These are phyloP conservation scores for Platanthera zijinensis DNA, from an alignment of 106 monocot species.

Conservation along the genomic window DNA sequence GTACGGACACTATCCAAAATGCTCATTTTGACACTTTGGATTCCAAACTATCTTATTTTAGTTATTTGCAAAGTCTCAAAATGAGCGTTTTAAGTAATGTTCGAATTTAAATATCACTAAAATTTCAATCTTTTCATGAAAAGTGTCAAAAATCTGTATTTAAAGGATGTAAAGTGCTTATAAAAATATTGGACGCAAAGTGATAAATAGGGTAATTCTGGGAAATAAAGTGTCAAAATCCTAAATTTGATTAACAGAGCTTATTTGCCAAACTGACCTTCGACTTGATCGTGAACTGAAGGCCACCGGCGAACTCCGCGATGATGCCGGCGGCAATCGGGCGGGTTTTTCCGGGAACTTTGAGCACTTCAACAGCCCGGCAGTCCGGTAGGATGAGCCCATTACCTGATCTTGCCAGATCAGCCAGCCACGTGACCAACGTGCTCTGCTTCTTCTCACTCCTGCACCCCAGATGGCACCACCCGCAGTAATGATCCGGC, in stretches of 20 bases:
- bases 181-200: no score
- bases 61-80: no score
- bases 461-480: constrained; percentile 57
- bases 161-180: no score
- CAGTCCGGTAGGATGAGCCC: constrained; percentile 36
- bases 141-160: no score
- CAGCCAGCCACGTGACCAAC: constrained; percentile 52
- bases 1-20: no score
- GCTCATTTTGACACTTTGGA: no score
- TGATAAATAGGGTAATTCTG: no score
- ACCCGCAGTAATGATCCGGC: constrained; percentile 57
- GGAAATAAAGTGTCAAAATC: no score
- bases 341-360: not conserved
- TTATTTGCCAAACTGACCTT: not conserved
- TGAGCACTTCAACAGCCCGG: constrained; percentile 19
- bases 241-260: not conserved
- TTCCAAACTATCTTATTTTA: no score
- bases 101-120: no score
- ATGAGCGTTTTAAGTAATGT: no score
- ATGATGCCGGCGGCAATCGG: constrained; percentile 22
- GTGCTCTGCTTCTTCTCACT: constrained; percentile 40
- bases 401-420: constrained; percentile 41
- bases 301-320: not conserved
- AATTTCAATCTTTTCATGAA: no score
- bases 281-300: constrained; percentile 16